Conservation (phyloP, 129 eudicot species). For the Oenanthe sinensis region DNA sequence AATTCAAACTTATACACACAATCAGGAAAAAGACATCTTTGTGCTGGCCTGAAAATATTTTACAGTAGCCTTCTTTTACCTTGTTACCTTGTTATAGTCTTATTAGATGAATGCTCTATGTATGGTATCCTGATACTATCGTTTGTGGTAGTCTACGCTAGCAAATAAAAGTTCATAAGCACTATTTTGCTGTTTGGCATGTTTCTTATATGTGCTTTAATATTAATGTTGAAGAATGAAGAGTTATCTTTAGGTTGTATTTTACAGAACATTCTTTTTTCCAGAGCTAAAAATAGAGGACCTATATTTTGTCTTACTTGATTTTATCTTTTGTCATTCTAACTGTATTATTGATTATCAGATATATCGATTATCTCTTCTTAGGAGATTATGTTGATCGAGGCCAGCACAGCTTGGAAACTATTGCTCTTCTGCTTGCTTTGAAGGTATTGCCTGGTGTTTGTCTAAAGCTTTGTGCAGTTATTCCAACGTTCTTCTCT, state of each 20-base stretch:
- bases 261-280: background rate
- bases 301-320: background rate
- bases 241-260: background rate
- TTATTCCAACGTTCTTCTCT: background rate
- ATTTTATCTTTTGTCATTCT: conserved; percentile 10
- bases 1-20: background rate
- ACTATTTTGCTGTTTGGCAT: background rate
- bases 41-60: background rate
- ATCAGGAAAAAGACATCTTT: background rate
- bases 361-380: conserved; percentile 97
- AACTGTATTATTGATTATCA: conserved; percentile 31
- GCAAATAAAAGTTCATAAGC: background rate
- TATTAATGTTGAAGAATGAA: background rate
- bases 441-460: conserved; percentile 46
- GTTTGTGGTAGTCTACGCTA: background rate
- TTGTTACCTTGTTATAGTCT: background rate
- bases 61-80: background rate
- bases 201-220: background rate
- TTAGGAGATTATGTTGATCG: conserved; percentile 98
- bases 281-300: background rate
- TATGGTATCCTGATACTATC: background rate
- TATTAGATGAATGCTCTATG: background rate
- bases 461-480: background rate
- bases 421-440: conserved; percentile 87
- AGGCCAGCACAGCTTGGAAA: conserved; percentile 99